Base-by-base conservation (phyloP, 305 asterid genomes). In the Euphrasia arctica region DNA sequence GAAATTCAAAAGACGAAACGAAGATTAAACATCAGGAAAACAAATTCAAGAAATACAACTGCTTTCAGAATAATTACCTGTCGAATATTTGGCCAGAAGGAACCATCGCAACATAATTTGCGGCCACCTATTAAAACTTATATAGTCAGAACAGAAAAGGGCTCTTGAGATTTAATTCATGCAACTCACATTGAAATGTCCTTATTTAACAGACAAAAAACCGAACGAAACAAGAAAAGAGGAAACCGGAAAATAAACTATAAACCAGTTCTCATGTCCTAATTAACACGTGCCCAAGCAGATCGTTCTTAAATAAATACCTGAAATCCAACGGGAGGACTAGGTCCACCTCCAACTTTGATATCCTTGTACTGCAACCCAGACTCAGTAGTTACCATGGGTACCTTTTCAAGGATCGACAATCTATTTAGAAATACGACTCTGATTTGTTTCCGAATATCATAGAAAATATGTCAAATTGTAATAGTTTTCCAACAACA, bases 321-420 rank as follows among this genome's bases (percentile, higher is more conserved):
- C 95, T 93, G 99, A 82, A 83, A 93, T 62, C 99, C 99, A 72
- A 86, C 72, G 12, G 99, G 98, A 32, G 98, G 99, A 64, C 88
- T 86, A 58, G 99, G 97, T 52, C 99, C 99, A 29, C 62, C 49
- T 41, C 99, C 99, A 55, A 93, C 85, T 81, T 80, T 80, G 63
- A 93, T 88, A 70, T 93, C 99, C 82, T 90, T 93, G 78, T 90
- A 93, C 76, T 93, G 94, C 90, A 93, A 78, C 18, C 99, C 99
- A 13, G 99, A 87, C 71, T 75, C 95, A 0, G 97, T 87, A 63
- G 96, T 93, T 67, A 93, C 83, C 86, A 78, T 79, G 25, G 95
- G 91, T 60, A 88, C 87, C 97, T 88, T 39, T 39, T 74, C 75
- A 76, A 60, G 41, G 72, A 60, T 32, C 15, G 45, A 69, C 41